Percentiles rank a stretch among this genome's conserved stretches.
phyloP scores from a whole-genome alignment of 1,139 yeast genomes.

The Zygosaccharomyces sapae region DNA sequence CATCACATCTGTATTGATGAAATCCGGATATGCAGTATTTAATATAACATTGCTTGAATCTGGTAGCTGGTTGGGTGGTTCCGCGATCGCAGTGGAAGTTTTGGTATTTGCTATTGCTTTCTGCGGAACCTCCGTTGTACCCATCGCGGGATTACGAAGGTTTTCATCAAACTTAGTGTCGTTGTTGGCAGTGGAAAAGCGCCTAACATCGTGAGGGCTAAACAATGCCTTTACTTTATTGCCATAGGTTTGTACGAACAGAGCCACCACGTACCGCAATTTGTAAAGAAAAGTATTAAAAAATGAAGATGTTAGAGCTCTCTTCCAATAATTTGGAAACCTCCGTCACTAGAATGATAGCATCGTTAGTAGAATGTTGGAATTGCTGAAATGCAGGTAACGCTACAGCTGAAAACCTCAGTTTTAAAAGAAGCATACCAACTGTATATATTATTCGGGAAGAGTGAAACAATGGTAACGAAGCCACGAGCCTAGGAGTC shows the following conservation, averaged over 20 bases:
- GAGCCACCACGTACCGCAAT: conserved; percentile 50
- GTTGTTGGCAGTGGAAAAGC: neutral
- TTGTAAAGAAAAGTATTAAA: conserved; percentile 49
- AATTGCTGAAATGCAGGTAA: conserved; percentile 47
- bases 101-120: too few relatives aligned
- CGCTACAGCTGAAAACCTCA: conserved; percentile 53
- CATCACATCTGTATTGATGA: neutral
- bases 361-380: conserved; percentile 49
- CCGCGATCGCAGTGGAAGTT: neutral
- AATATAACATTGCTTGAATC: neutral
- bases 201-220: neutral
- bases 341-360: conserved; percentile 44
- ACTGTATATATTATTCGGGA: conserved; percentile 66
- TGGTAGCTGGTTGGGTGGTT: neutral
- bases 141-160: too few relatives aligned
- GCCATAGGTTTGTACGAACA: conserved; percentile 58
- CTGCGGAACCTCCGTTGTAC: too few relatives aligned
- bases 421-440: conserved; percentile 54
- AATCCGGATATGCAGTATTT: neutral
- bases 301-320: conserved; percentile 38
- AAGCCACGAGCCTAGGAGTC: conserved; percentile 45
- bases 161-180: neutral
- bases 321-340: conserved; percentile 39
- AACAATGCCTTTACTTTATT: conserved; percentile 42
- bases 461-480: conserved; percentile 58